Evolutionary conservation across 2,329 filamentous ascomycete species (phyloP).

Genomic region (Mariannaea sp.): DNA sequence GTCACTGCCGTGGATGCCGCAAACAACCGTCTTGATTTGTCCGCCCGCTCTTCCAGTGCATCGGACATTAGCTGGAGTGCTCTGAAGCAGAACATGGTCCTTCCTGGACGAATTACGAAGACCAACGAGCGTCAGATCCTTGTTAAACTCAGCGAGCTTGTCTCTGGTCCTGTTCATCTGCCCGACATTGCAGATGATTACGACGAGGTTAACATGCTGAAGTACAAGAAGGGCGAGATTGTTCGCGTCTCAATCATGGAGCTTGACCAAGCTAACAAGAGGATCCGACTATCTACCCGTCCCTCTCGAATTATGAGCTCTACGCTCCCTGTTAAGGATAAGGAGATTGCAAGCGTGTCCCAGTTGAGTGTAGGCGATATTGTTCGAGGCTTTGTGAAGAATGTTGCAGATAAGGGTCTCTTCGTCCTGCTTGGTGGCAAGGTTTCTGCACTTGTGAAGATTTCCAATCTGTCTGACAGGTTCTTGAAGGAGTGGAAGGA

Average conservation of each 20-base stretch:
- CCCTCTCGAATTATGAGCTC: conserved; percentile 91
- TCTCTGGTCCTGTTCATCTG: conserved; percentile 80
- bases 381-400: conserved; percentile 89
- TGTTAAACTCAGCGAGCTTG: conserved; percentile 79
- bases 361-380: conserved; percentile 78
- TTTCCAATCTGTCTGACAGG: conserved; percentile 86
- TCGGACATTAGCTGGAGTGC: conserved; percentile 66
- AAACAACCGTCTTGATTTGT: conserved; percentile 80
- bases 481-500: conserved; percentile 97
- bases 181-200: conserved; percentile 89
- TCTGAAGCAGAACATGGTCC: conserved; percentile 77
- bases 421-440: conserved; percentile 84
- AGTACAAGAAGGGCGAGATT: conserved; percentile 82
- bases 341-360: conserved; percentile 72
- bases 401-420: conserved; percentile 84
- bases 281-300: conserved; percentile 77
- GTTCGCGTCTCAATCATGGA: conserved; percentile 84
- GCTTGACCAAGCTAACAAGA: conserved; percentile 84
- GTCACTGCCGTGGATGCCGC: conserved; percentile 75
- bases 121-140: conserved; percentile 81
- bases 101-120: conserved; percentile 85
- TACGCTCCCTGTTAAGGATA: conserved; percentile 77
- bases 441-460: conserved; percentile 80
- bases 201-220: conserved; percentile 74
- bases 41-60: conserved; percentile 67